A percentile compares a stretch with the other conserved stretches of the same genome.
phyloP scores from a whole-genome alignment of 176 grass and related monocot species.

The Dendrocalamus sinicus region DNA sequence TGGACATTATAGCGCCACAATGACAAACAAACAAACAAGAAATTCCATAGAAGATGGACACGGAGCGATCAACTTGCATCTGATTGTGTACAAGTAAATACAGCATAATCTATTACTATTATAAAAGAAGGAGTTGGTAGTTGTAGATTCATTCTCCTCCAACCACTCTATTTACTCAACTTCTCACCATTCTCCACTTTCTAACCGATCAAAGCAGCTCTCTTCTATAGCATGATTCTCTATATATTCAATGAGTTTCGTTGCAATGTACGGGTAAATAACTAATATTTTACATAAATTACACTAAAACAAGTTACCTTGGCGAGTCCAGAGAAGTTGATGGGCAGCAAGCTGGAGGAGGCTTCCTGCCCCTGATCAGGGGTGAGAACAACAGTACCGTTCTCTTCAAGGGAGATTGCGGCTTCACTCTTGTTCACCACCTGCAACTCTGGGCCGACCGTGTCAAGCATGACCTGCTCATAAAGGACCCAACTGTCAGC shows the following conservation, averaged over 20 bases:
- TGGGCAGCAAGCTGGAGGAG: slow-evolving; percentile 74
- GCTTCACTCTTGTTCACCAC: slow-evolving; percentile 83
- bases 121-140: too few species aligned
- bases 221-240: too few species aligned
- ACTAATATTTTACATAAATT: neutral
- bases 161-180: too few species aligned
- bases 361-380: slow-evolving; percentile 74
- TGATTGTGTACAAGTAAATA: neutral
- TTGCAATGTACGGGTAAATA: too few species aligned
- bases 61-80: neutral
- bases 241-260: neutral
- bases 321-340: slow-evolving; percentile 88
- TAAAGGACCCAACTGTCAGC: neutral
- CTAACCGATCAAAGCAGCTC: too few species aligned
- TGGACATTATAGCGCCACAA: neutral
- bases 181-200: too few species aligned
- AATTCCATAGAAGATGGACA: neutral
- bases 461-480: slow-evolving; percentile 91
- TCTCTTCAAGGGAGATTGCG: slow-evolving; percentile 86
- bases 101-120: too few species aligned
- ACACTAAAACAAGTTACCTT: slow-evolving; percentile 48
- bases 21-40: neutral
- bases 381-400: slow-evolving; percentile 75
- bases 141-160: too few species aligned
- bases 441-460: slow-evolving; percentile 90